A percentile compares a stretch with the other conserved stretches of the same genome.
phyloP scores from a whole-genome alignment of 345 rosid species.

The Eucalyptus victrix region DNA sequence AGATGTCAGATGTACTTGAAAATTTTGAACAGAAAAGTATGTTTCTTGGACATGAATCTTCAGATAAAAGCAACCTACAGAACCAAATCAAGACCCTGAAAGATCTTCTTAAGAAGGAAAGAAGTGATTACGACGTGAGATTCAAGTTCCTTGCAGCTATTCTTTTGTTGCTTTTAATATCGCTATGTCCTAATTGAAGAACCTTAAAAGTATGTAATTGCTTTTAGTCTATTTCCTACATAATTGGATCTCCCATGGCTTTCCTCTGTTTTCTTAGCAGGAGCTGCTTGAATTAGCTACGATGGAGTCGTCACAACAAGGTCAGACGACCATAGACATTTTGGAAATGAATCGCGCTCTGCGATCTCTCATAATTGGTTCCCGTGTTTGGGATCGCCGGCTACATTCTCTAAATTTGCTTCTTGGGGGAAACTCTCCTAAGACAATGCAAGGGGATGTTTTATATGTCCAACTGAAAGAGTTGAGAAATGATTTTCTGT shows the following conservation, averaged over 20 bases:
- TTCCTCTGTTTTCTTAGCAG: constrained; percentile 15
- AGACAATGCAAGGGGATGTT: constrained; percentile 16
- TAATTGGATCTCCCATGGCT: neutral
- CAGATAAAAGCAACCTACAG: constrained; percentile 27
- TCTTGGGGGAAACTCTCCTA: constrained; percentile 33
- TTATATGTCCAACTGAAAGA: constrained; percentile 15
- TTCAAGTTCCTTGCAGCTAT: neutral
- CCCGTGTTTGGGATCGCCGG: constrained; percentile 74
- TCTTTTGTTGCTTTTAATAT: neutral
- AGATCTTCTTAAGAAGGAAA: constrained; percentile 58
- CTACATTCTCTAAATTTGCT: constrained; percentile 56
- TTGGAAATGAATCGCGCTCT: constrained; percentile 66
- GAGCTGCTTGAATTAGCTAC: constrained; percentile 37
- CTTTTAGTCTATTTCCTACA: neutral
- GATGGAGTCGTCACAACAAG: constrained; percentile 24
- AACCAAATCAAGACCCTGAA: constrained; percentile 45
- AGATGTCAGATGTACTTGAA: constrained; percentile 49
- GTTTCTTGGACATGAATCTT: constrained; percentile 25
- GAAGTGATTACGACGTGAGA: constrained; percentile 58
- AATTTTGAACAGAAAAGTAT: constrained; percentile 46
- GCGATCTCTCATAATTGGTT: constrained; percentile 53
- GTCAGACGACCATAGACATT: constrained; percentile 45
- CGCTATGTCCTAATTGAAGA: neutral
- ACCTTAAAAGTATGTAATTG: neutral
- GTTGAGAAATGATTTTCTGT: constrained; percentile 1